Evolutionary conservation across 129 eudicot genomes (phyloP), one percentile per base, ranked within the genome.

Genomic region (Calendula officinalis): DNA sequence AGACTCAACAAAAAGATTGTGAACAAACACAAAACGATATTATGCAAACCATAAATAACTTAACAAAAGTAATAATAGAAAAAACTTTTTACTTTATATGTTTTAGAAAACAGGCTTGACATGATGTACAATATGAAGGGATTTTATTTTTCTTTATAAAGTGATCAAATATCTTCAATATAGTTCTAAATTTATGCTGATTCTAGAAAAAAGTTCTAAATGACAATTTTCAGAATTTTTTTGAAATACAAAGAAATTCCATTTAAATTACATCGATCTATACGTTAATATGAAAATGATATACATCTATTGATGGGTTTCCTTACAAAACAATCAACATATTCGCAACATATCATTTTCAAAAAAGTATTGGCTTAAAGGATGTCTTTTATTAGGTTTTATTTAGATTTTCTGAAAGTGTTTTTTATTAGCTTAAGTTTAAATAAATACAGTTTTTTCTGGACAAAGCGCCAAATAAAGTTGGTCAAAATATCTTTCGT

Each of bases 401-500:
- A 22, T 8, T 17, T 17, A 7, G 10, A 2, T 16, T 27, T 51
- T 51, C 3, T 15, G 14, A 13, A 13, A 3, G 15, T 49, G 13
- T 30, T 10, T 37, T 3, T 3, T 36, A 50, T 16, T n/a, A 50
- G 30, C 30, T 22, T 22, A 22, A 22, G 2, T 22, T 22, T 22
- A 0, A 0, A 22, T 22, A 22, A 22, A 22, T 22, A 8, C 3
- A 9, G 27, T 30, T 1, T 4, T 40, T 16, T 39, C 6, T 4
- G 8, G 3, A 67, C 52, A 67, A 54, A 46, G 44, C 8, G 45
- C 35, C 5, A 16, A 43, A 4, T 33, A 62, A 52, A 71, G 77
- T 45, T 62, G 68, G 70, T 62, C 56, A 62, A 71, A n/a, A 7
- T 71, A 61, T 62, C 70, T 54, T 62, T 71, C 33, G 2, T 62